Conservation (phyloP, 2,329 filamentous ascomycete genomes). For the Zalaria sp. region DNA sequence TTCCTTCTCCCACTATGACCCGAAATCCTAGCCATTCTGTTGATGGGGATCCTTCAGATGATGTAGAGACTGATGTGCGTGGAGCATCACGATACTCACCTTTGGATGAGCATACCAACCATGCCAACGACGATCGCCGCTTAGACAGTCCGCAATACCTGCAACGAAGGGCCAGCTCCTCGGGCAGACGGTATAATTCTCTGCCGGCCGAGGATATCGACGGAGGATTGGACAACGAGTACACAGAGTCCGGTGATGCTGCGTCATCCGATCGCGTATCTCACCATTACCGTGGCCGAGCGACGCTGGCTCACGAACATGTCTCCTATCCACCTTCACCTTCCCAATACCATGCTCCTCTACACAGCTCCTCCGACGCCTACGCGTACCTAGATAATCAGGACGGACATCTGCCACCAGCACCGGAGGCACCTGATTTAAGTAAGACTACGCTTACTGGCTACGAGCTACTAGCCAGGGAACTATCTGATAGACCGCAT, state of each 20-base stretch:
- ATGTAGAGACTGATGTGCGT: conserved; percentile 1
- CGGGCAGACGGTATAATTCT: conserved; percentile 3
- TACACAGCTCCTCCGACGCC: conserved; percentile 1
- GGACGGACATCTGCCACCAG: conserved; percentile 8
- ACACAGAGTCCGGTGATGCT: no score
- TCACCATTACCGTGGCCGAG: background rate
- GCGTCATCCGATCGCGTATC: conserved; percentile 3
- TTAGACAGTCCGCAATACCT: conserved; percentile 1
- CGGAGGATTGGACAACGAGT: no score
- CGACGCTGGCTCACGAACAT: conserved; percentile 6
- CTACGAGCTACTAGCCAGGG: conserved; percentile 45
- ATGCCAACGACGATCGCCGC: background rate
- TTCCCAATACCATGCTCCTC: background rate
- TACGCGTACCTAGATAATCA: background rate
- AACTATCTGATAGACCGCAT: background rate
- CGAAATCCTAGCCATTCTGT: conserved; percentile 15
- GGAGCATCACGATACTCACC: no score
- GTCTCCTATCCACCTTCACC: background rate
- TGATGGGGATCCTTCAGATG: conserved; percentile 14
- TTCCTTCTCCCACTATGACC: conserved; percentile 15
- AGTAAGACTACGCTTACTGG: conserved; percentile 27
- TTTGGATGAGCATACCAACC: no score
- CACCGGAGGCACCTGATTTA: conserved; percentile 16
- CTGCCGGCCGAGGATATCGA: conserved; percentile 1
- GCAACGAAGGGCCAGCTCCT: conserved; percentile 1